Base-by-base conservation (phyloP, 768 basidiomycete genomes). In the Dentipellis sp. region DNA sequence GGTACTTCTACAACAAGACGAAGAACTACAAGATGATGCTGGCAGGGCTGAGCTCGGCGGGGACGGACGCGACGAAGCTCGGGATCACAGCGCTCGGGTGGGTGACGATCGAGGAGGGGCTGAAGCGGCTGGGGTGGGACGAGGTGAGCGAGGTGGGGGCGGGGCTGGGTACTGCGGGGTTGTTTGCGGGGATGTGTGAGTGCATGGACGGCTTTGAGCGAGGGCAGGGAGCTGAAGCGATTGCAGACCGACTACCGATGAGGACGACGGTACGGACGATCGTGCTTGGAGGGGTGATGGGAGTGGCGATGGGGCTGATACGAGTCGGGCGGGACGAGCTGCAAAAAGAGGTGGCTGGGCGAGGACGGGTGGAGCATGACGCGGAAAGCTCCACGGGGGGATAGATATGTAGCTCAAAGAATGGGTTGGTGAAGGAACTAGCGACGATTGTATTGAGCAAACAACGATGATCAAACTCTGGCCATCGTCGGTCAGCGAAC, bases 1-100 rank as follows among this genome's bases (percentile, higher is more conserved):
- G 93, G 92, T 95, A 94, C 69, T 88, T 91, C 64, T 94, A 95
- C 81, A 88, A 91, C 68, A 94, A 94, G 75, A 93, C 91, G 29
- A 95, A 94, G 70, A 94, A 94, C 74, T 94, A 94, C 75, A 76
- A 81, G 62, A 81, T 93, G 62, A 78, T 91, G 65, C 76, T 83
- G 59, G 86, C 79, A 0, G 91, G 79, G 9, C 66, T 94, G 66
- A 81, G 79, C 63, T 83, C 81, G 14, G 91, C 80, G 6, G 86
- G 77, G 1, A 59, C 60, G 55, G 81, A 89, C 52, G 84, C 78
- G 1, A 60, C 68, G 52, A 77, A 74, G 63, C 69, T 91, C 40
- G 76, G 75, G 12, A 62, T 67, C 11, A 67, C 71, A n/a, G 79
- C 72, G 42, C 61, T 73, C 17, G 73, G 68, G 19, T 82, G 78